Evolutionary conservation across 2,329 filamentous ascomycete species (phyloP).

Genomic region (Cordyceps farinosa): DNA sequence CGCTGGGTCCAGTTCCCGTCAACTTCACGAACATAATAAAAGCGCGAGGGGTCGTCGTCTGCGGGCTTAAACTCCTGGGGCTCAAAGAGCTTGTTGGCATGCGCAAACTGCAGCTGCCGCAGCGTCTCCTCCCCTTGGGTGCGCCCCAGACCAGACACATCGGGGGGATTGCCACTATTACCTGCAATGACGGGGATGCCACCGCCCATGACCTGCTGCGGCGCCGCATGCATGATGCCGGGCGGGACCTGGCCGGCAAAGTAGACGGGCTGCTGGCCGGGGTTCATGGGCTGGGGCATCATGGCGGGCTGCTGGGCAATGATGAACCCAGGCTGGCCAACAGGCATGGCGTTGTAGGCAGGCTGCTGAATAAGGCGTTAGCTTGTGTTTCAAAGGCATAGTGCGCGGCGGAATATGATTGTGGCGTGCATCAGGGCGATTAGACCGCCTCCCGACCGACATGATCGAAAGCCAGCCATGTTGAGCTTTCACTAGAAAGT

Average conservation of each 20-base stretch:
- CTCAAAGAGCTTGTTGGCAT: slow-evolving; percentile 48
- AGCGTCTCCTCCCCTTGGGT: slow-evolving; percentile 46
- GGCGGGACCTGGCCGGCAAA: slow-evolving; percentile 23
- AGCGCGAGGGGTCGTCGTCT: slow-evolving; percentile 56
- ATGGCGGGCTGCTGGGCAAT: slow-evolving; percentile 33
- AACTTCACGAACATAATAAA: slow-evolving; percentile 59
- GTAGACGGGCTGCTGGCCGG: slow-evolving; percentile 32
- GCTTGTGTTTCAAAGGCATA: background rate
- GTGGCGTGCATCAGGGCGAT: background rate
- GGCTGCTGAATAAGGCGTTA: slow-evolving; percentile 30
- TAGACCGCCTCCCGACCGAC: background rate
- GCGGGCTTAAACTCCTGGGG: slow-evolving; percentile 61
- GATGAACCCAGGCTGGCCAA: slow-evolving; percentile 31
- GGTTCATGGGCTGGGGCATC: slow-evolving; percentile 18
- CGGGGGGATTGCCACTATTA: slow-evolving; percentile 40
- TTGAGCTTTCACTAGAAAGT: background rate
- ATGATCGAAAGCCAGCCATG: background rate
- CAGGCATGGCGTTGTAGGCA: slow-evolving; percentile 27
- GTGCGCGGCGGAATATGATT: background rate
- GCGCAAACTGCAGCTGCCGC: slow-evolving; percentile 47
- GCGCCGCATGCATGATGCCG: background rate
- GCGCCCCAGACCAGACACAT: slow-evolving; percentile 51
- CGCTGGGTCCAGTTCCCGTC: slow-evolving; percentile 59
- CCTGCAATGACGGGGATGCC: slow-evolving; percentile 38
- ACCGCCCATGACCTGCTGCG: slow-evolving; percentile 17